Base-by-base conservation (phyloP, 2,329 filamentous ascomycete genomes). In the Ilyonectria sp. region DNA sequence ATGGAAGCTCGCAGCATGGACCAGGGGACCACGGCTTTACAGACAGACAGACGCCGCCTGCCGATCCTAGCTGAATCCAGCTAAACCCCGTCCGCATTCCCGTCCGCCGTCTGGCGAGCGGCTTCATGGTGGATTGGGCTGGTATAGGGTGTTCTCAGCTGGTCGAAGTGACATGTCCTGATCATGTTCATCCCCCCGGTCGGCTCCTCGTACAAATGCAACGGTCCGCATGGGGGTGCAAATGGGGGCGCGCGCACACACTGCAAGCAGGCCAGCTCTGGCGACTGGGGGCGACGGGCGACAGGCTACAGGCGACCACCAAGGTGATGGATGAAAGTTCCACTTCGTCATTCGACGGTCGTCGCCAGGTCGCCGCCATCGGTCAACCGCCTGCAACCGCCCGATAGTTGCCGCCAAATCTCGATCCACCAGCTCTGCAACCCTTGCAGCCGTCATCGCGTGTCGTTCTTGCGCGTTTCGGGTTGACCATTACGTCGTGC, bases 91-190 rank as follows among this genome's bases (percentile, higher is more conserved):
- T 47, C 29, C 15, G 37, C 49, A 43, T 26, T 52, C 31, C 56
- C 47, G 31, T 46, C 47, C 19, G 19, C 23, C 19, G 50, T 37
- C 54, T 52, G 35, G 49, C 35, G 49, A 60, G 54, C 49, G 55
- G 56, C 47, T 60, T 65, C 49, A 55, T 50, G 56, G 31, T 17
- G 23, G 37, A 21, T n/a, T 29, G 40, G 33, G 33, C 33, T 52
- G 46, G 43, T 49, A 33, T 54, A 35, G 26, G 13, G 26, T 37
- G n/a, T 54, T 35, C 31, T 54, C 15, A 54, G 50, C 6, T 15
- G 50, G 13, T 15, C 26, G 29, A 63, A 63, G 52, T 52, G 65
- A 67, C 60, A 67, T 67, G 65, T 52, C 33, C 59, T 64, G 65
- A 67, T 64, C 60, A 31, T 53, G 35, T 33, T 26, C 49, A 50